phyloP scores from a whole-genome alignment of 495 filamentous ascomycete species.

The Podospora pseudocomata region DNA sequence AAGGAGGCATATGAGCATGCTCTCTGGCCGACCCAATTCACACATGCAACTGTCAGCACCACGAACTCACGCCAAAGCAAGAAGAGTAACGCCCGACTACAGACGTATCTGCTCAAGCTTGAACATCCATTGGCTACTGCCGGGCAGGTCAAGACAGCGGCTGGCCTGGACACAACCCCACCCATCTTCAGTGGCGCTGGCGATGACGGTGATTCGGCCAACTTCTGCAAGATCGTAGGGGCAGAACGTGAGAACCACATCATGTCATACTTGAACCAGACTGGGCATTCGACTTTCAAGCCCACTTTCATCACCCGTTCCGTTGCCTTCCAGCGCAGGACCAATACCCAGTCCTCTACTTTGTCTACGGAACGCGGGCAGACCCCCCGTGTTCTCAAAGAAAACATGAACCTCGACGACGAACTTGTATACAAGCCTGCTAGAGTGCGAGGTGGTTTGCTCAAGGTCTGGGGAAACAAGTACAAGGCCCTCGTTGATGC shows the following conservation, averaged over 20 bases:
- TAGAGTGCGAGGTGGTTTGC: slow-evolving; percentile 25
- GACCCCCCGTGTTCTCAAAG: slow-evolving; percentile 26
- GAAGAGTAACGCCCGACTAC: slow-evolving; percentile 2
- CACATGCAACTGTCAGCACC: not conserved
- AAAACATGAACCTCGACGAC: slow-evolving; percentile 18
- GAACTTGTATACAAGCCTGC: slow-evolving; percentile 21
- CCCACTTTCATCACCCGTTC: slow-evolving; percentile 34
- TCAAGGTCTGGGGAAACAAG: slow-evolving; percentile 38
- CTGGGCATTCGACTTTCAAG: slow-evolving; percentile 13
- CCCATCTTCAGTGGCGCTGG: slow-evolving; percentile 1
- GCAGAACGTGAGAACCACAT: not conserved
- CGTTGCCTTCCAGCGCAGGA: slow-evolving; percentile 30
- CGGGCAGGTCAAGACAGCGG: slow-evolving; percentile 6
- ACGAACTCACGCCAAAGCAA: not conserved
- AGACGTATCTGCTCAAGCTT: slow-evolving; percentile 17
- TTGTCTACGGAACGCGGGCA: slow-evolving; percentile 40
- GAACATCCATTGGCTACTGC: slow-evolving; percentile 9
- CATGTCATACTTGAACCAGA: not conserved
- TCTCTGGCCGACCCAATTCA: slow-evolving; percentile 1
- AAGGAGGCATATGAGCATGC: slow-evolving; percentile 21
- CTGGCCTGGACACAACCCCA: not conserved
- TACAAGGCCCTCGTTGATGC: slow-evolving; percentile 43
- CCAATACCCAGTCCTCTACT: slow-evolving; percentile 45
- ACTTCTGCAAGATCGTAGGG: slow-evolving; percentile 14
- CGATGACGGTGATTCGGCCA: slow-evolving; percentile 11